These are phyloP conservation scores for Cyberlindnera japonica DNA, from an alignment of 805 yeast genomes.

Conservation along the genomic window DNA sequence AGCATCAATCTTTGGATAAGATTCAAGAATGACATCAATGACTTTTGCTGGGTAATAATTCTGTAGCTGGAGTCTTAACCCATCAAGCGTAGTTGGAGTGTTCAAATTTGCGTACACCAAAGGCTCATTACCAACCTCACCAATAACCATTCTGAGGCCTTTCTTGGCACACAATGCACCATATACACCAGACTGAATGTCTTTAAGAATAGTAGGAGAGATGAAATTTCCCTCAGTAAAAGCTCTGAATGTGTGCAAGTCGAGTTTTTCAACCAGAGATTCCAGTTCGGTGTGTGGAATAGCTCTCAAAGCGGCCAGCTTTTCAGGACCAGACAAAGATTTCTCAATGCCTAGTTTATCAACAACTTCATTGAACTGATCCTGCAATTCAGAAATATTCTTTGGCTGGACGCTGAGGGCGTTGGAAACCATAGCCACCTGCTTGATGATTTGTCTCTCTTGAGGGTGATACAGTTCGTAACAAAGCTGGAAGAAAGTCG, in stretches of 20 bases:
- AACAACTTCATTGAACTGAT: constrained; percentile 33
- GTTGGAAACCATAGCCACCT: constrained; percentile 34
- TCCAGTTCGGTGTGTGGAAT: constrained; percentile 18
- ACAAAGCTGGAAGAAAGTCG: constrained; percentile 39
- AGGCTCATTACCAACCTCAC: constrained; percentile 35
- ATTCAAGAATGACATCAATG: constrained; percentile 24
- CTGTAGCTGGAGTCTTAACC: constrained; percentile 18
- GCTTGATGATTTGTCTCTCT: constrained; percentile 37
- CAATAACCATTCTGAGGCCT: constrained; percentile 28
- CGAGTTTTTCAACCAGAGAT: constrained; percentile 15
- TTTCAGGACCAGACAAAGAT: constrained; percentile 9
- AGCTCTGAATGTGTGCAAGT: constrained; percentile 36
- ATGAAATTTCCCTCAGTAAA: constrained; percentile 38
- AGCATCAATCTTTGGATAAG: constrained; percentile 23
- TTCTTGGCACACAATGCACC: constrained; percentile 23
- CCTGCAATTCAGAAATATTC: constrained; percentile 28
- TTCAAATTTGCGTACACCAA: constrained; percentile 30
- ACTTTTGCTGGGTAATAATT: constrained; percentile 31
- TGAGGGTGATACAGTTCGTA: constrained; percentile 41
- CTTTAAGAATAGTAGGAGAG: constrained; percentile 28
- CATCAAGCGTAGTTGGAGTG: constrained; percentile 34
- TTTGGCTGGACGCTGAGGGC: constrained; percentile 38
- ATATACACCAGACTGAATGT: constrained; percentile 30
- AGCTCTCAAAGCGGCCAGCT: constrained; percentile 17
- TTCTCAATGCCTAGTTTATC: constrained; percentile 25